Conservation (phyloP, 1,284 basidiomycete species). For the Ceratobasidium sp. region DNA sequence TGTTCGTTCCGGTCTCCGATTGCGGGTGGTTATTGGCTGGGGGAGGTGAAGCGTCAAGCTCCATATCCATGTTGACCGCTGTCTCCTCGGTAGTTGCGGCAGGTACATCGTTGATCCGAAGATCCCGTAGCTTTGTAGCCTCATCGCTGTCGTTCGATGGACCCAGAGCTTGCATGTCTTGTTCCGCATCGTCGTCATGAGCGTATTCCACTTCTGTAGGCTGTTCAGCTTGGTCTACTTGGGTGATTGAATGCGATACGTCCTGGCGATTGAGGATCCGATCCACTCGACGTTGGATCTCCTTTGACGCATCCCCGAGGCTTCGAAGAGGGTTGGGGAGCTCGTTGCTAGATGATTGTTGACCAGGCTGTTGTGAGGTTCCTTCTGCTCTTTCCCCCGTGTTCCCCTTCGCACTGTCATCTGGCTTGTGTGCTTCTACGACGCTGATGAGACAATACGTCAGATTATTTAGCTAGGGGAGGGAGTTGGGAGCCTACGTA, state of each 20-base stretch:
- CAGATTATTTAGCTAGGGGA: neutral
- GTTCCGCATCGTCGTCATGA: conserved; percentile 76
- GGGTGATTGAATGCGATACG: conserved; percentile 57
- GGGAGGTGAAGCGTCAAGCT: conserved; percentile 50
- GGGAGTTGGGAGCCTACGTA: neutral
- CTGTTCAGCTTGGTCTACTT: conserved; percentile 54
- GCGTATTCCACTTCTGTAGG: conserved; percentile 84
- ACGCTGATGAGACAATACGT: conserved; percentile 37
- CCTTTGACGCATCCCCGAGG: conserved; percentile 87
- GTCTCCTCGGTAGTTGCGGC: conserved; percentile 54
- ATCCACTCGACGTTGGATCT: conserved; percentile 86
- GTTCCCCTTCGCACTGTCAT: neutral
- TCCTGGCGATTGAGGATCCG: conserved; percentile 77
- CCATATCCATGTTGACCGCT: conserved; percentile 49
- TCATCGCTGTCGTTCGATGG: conserved; percentile 83
- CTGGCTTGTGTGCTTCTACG: neutral
- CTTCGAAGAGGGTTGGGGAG: conserved; percentile 78
- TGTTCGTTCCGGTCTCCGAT: conserved; percentile 40
- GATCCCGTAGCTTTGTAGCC: conserved; percentile 82
- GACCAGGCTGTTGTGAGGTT: conserved; percentile 22
- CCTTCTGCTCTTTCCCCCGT: conserved; percentile 3
- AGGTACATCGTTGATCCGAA: conserved; percentile 71
- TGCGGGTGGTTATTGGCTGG: conserved; percentile 48
- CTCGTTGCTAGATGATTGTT: conserved; percentile 18
- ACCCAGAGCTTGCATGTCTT: conserved; percentile 91